Conservation (phyloP, 441 rosid genomes). For the Populus trichocarpa region DNA sequence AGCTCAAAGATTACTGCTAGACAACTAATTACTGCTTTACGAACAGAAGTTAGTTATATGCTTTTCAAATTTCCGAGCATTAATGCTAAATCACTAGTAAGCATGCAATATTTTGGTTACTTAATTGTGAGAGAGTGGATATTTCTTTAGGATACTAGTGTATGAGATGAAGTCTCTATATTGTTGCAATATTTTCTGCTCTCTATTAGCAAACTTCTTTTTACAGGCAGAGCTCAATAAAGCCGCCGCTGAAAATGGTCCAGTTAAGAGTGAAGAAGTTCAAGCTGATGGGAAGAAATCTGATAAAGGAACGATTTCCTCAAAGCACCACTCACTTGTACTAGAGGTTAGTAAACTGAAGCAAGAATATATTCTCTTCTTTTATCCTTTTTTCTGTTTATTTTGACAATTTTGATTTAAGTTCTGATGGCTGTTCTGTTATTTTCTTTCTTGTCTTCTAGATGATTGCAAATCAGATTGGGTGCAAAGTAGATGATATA, state of each 20-base stretch:
- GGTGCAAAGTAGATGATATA: constrained; percentile 70
- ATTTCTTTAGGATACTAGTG: neutral
- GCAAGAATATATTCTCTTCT: neutral
- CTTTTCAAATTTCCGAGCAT: neutral
- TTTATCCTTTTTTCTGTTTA: neutral
- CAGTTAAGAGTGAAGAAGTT: constrained; percentile 34
- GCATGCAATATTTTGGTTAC: neutral
- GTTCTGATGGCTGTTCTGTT: neutral
- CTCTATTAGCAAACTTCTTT: constrained; percentile 11
- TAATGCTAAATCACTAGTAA: neutral
- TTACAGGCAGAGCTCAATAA: constrained; percentile 76
- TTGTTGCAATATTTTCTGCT: neutral
- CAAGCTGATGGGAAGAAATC: constrained; percentile 34
- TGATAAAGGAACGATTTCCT: constrained; percentile 17
- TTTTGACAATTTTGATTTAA: neutral
- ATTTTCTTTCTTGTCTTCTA: constrained; percentile 27
- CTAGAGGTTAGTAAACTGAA: constrained; percentile 50
- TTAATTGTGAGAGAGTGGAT: neutral
- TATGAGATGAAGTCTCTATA: neutral
- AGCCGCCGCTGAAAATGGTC: constrained; percentile 40
- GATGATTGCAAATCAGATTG: constrained; percentile 64
- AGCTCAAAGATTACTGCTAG: neutral
- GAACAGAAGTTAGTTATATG: neutral
- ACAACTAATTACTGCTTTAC: neutral
- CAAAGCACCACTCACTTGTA: constrained; percentile 72